Evolutionary conservation across 108 stramenopile species (phyloP), one percentile per base, ranked within the genome.

Genomic region (Stephanodiscus minutulus): DNA sequence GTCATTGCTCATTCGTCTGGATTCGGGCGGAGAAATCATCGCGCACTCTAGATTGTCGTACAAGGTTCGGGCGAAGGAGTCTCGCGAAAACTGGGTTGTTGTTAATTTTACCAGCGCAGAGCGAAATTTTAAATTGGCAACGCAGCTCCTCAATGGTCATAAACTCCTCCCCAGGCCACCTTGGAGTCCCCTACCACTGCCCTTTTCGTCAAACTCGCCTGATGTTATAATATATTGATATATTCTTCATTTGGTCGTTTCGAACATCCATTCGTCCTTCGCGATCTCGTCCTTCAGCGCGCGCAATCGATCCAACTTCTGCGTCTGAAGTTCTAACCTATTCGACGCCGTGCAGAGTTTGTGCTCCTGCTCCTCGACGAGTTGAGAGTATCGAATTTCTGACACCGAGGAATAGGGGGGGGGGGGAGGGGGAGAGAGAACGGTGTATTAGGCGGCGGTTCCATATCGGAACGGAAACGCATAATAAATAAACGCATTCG

Each of bases 341-440:
- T 86, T 87, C 29, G 83, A 86, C 29, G 86, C 86, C 15, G 68
- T 64, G 50, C 83, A 87, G 41, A 83, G 62, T 39, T 81, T 84
- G 78, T 90, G 88, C 54, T 90, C 86, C 36, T 86, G 61, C 54
- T 90, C 88, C 35, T 90, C 88, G 22, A 85, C 68, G 17, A 89
- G 59, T 56, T 87, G 82, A 31, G 66, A 65, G 28, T 61, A 54
- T 17, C 72, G 76, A 0, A 56, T 65, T 71, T 77, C 76, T 78
- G 7, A n/a, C 31, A 17, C 4, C 17, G 9, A 7, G 6, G 50
- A 49, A 49, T 20, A 20, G 20, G 50, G 27, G 54, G 25, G 7
- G 22, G 27, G 54, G 27, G 54, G 27, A 28, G 24, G 3, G 27
- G 52, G 20, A 2, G 25, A n/a, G n/a, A n/a, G n/a, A n/a, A n/a